Percentiles rank a stretch among this genome's conserved stretches.
Conservation (phyloP, 495 filamentous ascomycete genomes). For the Lasiosphaeria ovina region DNA sequence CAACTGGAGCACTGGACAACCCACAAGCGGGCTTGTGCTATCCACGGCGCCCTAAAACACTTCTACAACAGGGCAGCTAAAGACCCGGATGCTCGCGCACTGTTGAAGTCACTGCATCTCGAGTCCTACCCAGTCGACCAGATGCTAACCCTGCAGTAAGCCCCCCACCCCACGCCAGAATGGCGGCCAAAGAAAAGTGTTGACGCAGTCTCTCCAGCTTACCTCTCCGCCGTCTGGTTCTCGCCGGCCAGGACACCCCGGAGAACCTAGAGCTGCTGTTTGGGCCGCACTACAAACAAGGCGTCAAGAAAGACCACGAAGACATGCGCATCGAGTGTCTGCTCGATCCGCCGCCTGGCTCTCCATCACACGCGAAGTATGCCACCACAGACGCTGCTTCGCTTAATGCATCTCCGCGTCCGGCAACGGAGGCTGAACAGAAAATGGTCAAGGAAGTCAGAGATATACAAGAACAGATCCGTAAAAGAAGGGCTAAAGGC, state of each 20-base stretch:
- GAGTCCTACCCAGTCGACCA: neutral
- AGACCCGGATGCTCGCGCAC: neutral
- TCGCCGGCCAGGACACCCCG: slow-evolving; percentile 10
- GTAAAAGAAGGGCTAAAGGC: neutral
- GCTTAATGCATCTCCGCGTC: neutral
- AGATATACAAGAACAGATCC: slow-evolving; percentile 5
- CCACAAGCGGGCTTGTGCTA: neutral
- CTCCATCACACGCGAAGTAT: neutral
- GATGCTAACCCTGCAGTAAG: neutral
- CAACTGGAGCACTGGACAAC: neutral
- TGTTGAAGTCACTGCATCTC: neutral
- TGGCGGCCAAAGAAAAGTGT: neutral
- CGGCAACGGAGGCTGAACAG: slow-evolving; percentile 7
- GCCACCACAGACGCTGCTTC: neutral
- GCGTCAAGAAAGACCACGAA: neutral
- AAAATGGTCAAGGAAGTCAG: slow-evolving; percentile 6
- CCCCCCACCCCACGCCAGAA: no score
- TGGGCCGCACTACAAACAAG: slow-evolving; percentile 3
- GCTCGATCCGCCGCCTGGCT: slow-evolving; percentile 7
- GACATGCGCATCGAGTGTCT: slow-evolving; percentile 5
- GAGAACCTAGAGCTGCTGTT: slow-evolving; percentile 9
- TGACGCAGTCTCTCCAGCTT: slow-evolving; percentile 1
- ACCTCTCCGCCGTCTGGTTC: slow-evolving; percentile 2
- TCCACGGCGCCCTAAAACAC: neutral
- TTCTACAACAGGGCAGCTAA: neutral